phyloP scores from a whole-genome alignment of 2,329 filamentous ascomycete genomes.

The Hypoxylon rubiginosum region DNA sequence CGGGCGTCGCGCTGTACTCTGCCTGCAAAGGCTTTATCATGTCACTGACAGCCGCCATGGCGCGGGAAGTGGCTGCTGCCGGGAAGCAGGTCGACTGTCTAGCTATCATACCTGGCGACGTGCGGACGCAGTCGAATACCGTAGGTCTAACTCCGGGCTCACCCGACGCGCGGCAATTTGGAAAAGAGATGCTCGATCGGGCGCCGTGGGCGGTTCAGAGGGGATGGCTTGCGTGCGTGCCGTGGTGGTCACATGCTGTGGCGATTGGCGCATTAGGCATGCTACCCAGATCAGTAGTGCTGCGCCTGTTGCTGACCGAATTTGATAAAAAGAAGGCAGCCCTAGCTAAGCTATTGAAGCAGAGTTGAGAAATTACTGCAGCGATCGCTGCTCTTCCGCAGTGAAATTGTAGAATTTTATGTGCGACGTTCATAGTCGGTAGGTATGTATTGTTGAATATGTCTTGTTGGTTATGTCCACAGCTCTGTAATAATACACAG shows the following conservation, averaged over 20 bases:
- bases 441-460: slow-evolving; percentile 20
- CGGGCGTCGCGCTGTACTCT: slow-evolving; percentile 51
- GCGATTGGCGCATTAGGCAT: slow-evolving; percentile 28
- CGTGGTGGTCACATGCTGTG: slow-evolving; percentile 32
- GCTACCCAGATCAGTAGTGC: slow-evolving; percentile 24
- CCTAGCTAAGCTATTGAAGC: slow-evolving; percentile 24
- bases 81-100: slow-evolving; percentile 49
- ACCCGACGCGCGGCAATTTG: slow-evolving; percentile 29
- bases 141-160: slow-evolving; percentile 27
- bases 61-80: slow-evolving; percentile 48
- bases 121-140: slow-evolving; percentile 42
- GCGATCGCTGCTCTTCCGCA: slow-evolving; percentile 1
- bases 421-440: slow-evolving; percentile 11
- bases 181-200: slow-evolving; percentile 35
- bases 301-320: slow-evolving; percentile 29
- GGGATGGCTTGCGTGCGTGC: slow-evolving; percentile 36
- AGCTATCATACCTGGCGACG: slow-evolving; percentile 49
- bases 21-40: slow-evolving; percentile 52
- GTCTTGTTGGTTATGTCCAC: slow-evolving; percentile 23
- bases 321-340: slow-evolving; percentile 31
- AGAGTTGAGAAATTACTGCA: slow-evolving; percentile 4
- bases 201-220: slow-evolving; percentile 28
- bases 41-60: slow-evolving; percentile 47
- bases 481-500: slow-evolving; percentile 10
- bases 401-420: slow-evolving; percentile 14